Evolutionary conservation across 257 asterid species (phyloP), one percentile per base, ranked within the genome.

Genomic region (Fraxinus quadrangulata): DNA sequence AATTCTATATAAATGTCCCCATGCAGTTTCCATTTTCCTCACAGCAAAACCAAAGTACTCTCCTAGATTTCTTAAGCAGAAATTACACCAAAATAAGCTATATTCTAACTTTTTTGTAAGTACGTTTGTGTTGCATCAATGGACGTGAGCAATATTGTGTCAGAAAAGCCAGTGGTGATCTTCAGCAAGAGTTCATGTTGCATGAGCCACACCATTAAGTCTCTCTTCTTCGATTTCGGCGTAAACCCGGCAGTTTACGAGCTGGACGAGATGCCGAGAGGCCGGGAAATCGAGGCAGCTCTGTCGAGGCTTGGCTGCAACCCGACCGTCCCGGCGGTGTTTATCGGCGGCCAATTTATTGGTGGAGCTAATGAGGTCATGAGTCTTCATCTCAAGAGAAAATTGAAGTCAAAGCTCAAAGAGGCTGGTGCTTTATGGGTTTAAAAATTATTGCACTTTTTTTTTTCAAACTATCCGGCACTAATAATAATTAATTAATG

Each of bases 371-470:
- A 87, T 67, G 98, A 93, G 85, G 78, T 93, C 69, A 91, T 89
- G 94, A 86, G 88, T 56, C 97, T 90, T 83, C 98, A 93, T 42
- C 97, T 93, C 75, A 72, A 86, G 17, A 78, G 97, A 28, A 67
- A 92, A 69, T 78, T 93, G 40, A 84, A 74, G 83, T 93, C 92
- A 67, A 88, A 87, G 98, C 96, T 93, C 61, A 79, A 84, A 70
- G 79, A 83, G 36, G 98, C 98, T 1, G 97, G 98, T 7, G 98
- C 96, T 3, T 37, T 91, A 13, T 93, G 97, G 97, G 83, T 93
- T 76, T 93, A 24, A 85, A 2, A 23, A 7, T n/a, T 71, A 42
- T 7, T 16, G 36, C 63, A 70, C 31, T 70, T n/a, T 6, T 36
- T 1, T 6, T 6, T 6, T 36, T 5, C 6, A 51, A 16, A 16